A percentile compares a stretch with the other conserved stretches of the same genome.
phyloP scores from a whole-genome alignment of 768 basidiomycete genomes.

The Naganishia vaughanmartiniae region DNA sequence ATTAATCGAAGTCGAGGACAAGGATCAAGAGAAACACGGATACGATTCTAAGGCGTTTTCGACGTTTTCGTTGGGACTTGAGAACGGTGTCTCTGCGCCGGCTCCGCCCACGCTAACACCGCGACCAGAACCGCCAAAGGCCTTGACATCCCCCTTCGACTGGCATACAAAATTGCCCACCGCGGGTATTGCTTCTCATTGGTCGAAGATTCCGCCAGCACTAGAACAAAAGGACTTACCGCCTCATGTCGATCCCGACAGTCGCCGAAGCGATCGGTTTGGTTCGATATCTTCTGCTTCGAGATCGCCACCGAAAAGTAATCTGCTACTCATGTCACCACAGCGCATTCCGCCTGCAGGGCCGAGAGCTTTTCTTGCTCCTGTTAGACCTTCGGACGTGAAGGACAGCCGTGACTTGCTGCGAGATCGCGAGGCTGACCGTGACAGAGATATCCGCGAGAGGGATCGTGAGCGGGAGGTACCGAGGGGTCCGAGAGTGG shows the following conservation, averaged over 20 bases:
- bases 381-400: not conserved
- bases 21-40: not conserved
- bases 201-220: constrained; percentile 25
- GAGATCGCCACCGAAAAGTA: constrained; percentile 1
- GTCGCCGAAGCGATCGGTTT: constrained; percentile 4
- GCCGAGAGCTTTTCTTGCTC: constrained; percentile 19
- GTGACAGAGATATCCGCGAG: constrained; percentile 14
- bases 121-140: not conserved
- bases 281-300: not conserved
- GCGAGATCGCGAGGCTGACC: constrained; percentile 19
- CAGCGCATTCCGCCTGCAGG: constrained; percentile 24
- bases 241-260: constrained; percentile 25
- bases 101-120: not conserved
- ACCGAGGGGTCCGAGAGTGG: constrained; percentile 25
- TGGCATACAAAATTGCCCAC: not conserved
- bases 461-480: constrained; percentile 17
- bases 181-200: not conserved
- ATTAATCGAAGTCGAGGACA: not conserved
- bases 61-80: not conserved
- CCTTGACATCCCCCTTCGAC: not conserved
- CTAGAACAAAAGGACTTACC: constrained; percentile 24
- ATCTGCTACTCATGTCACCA: constrained; percentile 7
- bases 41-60: not conserved
- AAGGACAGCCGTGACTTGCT: not conserved
- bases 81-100: not conserved